These are phyloP conservation scores for Phytophthora quininea DNA, from an alignment of 352 stramenopile species.

Conservation along the genomic window DNA sequence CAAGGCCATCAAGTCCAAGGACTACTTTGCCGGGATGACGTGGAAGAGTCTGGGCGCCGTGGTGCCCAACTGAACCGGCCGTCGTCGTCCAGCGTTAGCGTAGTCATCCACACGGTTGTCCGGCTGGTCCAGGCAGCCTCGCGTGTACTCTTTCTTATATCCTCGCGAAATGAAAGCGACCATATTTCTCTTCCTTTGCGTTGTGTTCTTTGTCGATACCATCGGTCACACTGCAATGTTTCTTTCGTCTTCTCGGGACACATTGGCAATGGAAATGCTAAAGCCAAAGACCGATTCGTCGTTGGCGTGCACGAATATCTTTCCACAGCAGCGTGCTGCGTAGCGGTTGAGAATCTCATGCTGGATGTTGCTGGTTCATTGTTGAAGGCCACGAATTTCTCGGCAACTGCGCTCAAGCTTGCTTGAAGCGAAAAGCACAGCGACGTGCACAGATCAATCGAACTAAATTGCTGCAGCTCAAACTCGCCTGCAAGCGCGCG, in stretches of 20 bases:
- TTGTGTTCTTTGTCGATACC: background rate
- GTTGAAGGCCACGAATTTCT: no score
- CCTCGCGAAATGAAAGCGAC: background rate
- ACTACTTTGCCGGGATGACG: conserved; percentile 47
- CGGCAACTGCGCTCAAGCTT: no score
- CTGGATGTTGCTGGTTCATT: no score
- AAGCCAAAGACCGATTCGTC: no score
- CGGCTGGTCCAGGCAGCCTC: background rate
- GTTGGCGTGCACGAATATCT: no score
- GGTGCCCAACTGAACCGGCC: conserved; percentile 21
- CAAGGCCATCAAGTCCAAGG: conserved; percentile 49
- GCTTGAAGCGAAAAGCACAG: no score
- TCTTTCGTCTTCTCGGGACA: background rate
- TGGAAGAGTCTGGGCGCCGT: conserved; percentile 45
- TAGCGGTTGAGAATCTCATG: no score
- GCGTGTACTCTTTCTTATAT: background rate
- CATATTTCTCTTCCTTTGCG: conserved; percentile 1
- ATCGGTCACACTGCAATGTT: background rate
- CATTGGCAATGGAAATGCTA: background rate
- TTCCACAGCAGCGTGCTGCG: no score
- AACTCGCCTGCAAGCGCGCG: no score
- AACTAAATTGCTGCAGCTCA: no score
- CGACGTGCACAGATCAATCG: no score
- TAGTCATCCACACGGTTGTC: background rate
- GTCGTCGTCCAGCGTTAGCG: background rate